phyloP scores from a whole-genome alignment of 2,329 filamentous ascomycete genomes.

The Colletotrichum tabaci region DNA sequence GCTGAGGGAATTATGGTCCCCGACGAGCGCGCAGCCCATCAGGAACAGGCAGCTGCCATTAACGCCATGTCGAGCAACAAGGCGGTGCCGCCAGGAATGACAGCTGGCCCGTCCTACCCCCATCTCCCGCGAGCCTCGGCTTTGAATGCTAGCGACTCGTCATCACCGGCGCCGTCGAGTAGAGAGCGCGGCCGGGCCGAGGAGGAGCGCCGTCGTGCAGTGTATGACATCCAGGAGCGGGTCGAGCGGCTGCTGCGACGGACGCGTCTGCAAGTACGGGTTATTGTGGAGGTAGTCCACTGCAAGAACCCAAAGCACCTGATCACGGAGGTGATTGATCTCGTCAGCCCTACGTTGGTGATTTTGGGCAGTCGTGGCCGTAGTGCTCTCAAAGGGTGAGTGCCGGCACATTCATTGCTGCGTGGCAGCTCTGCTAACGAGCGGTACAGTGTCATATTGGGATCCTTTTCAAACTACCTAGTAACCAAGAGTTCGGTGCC shows the following conservation, averaged over 20 bases:
- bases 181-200: conserved; percentile 74
- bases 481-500: conserved; percentile 97
- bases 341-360: conserved; percentile 90
- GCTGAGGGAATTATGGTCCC: conserved; percentile 70
- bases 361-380: conserved; percentile 93
- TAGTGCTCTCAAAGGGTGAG: conserved; percentile 93
- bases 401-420: conserved; percentile 40
- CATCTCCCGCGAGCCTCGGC: conserved; percentile 52
- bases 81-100: conserved; percentile 45
- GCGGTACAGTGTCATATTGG: conserved; percentile 82
- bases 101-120: conserved; percentile 50
- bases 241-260: conserved; percentile 90
- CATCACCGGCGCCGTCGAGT: conserved; percentile 64
- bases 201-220: conserved; percentile 83
- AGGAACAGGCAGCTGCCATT: conserved; percentile 81
- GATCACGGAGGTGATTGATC: conserved; percentile 97
- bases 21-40: conserved; percentile 82
- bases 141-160: conserved; percentile 52
- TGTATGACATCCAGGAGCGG: conserved; percentile 87
- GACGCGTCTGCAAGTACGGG: conserved; percentile 91
- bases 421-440: conserved; percentile 49
- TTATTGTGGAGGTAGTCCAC: conserved; percentile 96
- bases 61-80: conserved; percentile 70
- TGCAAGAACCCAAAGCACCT: conserved; percentile 98
- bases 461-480: conserved; percentile 97